Base-by-base conservation (phyloP, 306 rosid species). In the Rosa lucieae region DNA sequence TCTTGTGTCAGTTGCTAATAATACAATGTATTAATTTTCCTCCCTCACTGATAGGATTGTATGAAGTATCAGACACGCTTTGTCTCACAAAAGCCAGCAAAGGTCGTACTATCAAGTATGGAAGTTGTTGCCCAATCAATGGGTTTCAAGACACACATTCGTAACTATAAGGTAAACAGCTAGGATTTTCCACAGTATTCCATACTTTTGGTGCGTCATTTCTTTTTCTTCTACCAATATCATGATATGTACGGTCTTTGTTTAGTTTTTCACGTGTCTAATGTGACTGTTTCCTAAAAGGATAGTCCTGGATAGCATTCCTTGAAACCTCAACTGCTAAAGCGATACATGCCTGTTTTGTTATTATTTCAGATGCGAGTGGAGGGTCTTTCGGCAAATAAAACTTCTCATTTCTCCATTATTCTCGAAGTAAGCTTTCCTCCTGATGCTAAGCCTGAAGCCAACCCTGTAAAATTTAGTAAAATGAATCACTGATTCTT, bases 121-220 rank as follows among this genome's bases (percentile, higher is more conserved):
- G 98, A 93, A 88, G 98, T 93, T 72, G 95, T 93, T 79, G 93
- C 97, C 11, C 97, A 91, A 72, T 90, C 98, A 62, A 90, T 93
- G 98, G 97, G 98, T 71, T 93, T 86, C 77, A 93, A 93, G 90
- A 93, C 97, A 0, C 98, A 91, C 75, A 93, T 85, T 71, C 95
- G 98, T 83, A 93, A 93, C 83, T 93, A 79, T 79, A 93, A 93
- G 98, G 98, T 90, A 61, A 53, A 67, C 53, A 37, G 67, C 78
- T 26, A 42, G 46, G 44, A 67, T 78, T 52, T 79, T 63, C 81
- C 35, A 20, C 65, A 18, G 5, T 80, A 23, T n/a, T 46, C 68
- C 75, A 72, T 59, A 55, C 49, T 58, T 74, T 66, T 4, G 13
- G 13, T 80, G 56, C 20, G 79, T 70, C 47, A 82, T 9, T 13